Base-by-base conservation (phyloP, 257 asterid species). In the Rhazya stricta region DNA sequence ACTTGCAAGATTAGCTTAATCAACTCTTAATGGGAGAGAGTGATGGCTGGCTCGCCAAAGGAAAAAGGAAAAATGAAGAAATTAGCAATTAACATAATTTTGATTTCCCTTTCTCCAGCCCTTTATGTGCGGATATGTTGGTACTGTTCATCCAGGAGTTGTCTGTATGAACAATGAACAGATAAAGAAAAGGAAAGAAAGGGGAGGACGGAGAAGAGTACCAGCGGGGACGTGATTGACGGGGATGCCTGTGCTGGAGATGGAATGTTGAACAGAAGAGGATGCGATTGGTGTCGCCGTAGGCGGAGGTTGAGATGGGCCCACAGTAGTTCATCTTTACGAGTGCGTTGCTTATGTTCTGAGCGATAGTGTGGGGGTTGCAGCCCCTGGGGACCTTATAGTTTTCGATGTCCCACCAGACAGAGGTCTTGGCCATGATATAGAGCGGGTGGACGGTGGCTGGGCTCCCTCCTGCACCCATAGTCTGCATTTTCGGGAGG, bases 341-440 rank as follows among this genome's bases (percentile, higher is more conserved):
- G 18, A 91, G 81, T 6, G 96, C 97, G 3, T 89, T 84, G 74
- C 95, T 86, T 69, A 91, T 91, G 76, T 88, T 91, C 85, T 86
- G 89, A 3, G 97, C 95, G 29, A 91, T 90, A 32, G 83, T 69
- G 79, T 88, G 90, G 45, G 97, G 88, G 50, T 87, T 88, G 79
- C 80, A 88, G 16, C 74, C 67, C 67, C 78, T 85, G 7, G 91
- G 91, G 58, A 91, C 97, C 69, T 84, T 90, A 69, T 96, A 91
- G 79, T 91, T 91, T 83, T 91, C 97, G 34, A 91, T 90, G 83
- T 91, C 97, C 97, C 97, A 91, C 96, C 96, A 91, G 48, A 91
- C 92, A 67, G 96, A 89, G 18, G 81, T 83, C 86, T 88, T 89
- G 54, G 92, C 89, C 85, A 76, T 77, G 41, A 76, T 72, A 82